A percentile compares a stretch with the other conserved stretches of the same genome.
Evolutionary conservation across 495 filamentous ascomycete species (phyloP).

Genomic region (Melanomma pulvis-pyrius): DNA sequence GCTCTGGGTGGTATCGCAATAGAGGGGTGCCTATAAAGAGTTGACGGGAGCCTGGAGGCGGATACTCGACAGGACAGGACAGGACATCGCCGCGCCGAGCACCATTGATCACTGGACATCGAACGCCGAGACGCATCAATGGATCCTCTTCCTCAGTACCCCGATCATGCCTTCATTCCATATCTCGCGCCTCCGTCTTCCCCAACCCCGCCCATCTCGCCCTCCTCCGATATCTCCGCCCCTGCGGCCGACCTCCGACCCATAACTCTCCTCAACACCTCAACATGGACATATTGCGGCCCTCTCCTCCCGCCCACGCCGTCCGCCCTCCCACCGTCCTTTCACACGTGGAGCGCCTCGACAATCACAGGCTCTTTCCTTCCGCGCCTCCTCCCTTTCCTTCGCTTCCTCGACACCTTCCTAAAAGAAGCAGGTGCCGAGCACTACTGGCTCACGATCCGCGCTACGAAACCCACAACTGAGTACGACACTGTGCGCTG

Average conservation of each 20-base stretch:
- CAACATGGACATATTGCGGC: constrained; percentile 34
- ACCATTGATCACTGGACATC: too few species aligned
- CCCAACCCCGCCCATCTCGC: background rate
- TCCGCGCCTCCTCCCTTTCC: constrained; percentile 49
- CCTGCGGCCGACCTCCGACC: constrained; percentile 2
- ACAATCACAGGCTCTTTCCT: constrained; percentile 52
- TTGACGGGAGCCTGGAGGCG: background rate
- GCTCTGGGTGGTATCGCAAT: background rate
- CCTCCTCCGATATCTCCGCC: background rate
- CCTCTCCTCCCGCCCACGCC: constrained; percentile 16
- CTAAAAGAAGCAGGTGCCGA: constrained; percentile 44
- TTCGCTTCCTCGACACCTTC: constrained; percentile 49
- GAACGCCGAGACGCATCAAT: background rate
- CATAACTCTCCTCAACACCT: constrained; percentile 19
- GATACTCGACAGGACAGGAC: background rate
- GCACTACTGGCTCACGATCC: constrained; percentile 31
- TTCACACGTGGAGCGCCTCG: constrained; percentile 50
- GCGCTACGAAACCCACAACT: constrained; percentile 18
- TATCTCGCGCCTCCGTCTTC: constrained; percentile 11
- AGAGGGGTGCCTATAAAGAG: background rate
- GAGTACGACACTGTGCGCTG: constrained; percentile 42
- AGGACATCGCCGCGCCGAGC: background rate
- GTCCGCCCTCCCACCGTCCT: constrained; percentile 19
- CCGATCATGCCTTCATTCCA: constrained; percentile 20
- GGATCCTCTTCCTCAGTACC: constrained; percentile 28